Evolutionary conservation across 768 basidiomycete genomes (phyloP).

Genomic region (Serendipita indica): DNA sequence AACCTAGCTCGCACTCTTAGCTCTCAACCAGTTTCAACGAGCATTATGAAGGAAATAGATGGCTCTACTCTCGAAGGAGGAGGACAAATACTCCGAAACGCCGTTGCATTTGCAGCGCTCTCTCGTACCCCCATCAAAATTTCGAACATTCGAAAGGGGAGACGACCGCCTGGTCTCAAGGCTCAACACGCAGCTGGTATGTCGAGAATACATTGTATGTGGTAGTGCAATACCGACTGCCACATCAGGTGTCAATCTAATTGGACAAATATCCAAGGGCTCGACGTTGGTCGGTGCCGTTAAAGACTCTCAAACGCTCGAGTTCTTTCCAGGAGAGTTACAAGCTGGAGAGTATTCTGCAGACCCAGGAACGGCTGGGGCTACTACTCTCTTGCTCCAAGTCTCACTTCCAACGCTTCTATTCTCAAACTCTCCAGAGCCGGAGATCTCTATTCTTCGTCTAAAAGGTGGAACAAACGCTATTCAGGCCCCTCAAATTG

Average conservation of each 20-base stretch:
- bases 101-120: slow-evolving; percentile 49
- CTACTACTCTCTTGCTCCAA: slow-evolving; percentile 57
- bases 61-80: slow-evolving; percentile 40
- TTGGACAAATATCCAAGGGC: slow-evolving; percentile 41
- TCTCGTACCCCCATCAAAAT: slow-evolving; percentile 46
- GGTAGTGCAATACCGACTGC: not conserved
- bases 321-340: slow-evolving; percentile 39
- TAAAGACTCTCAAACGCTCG: slow-evolving; percentile 37
- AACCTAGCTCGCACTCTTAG: too few relatives aligned
- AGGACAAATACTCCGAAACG: slow-evolving; percentile 59
- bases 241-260: slow-evolving; percentile 45
- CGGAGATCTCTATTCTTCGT: slow-evolving; percentile 30
- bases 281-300: slow-evolving; percentile 37
- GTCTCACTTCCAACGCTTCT: slow-evolving; percentile 53
- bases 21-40: not conserved
- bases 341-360: slow-evolving; percentile 30
- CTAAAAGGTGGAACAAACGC: slow-evolving; percentile 65
- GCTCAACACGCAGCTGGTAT: slow-evolving; percentile 58
- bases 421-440: slow-evolving; percentile 27
- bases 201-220: too few relatives aligned
- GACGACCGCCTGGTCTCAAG: slow-evolving; percentile 49
- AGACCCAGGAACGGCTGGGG: slow-evolving; percentile 48
- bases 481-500: slow-evolving; percentile 53
- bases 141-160: slow-evolving; percentile 41
- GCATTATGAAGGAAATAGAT: slow-evolving; percentile 20